Conservation (phyloP, 2,329 filamentous ascomycete genomes). For the Beauveria bassiana region DNA sequence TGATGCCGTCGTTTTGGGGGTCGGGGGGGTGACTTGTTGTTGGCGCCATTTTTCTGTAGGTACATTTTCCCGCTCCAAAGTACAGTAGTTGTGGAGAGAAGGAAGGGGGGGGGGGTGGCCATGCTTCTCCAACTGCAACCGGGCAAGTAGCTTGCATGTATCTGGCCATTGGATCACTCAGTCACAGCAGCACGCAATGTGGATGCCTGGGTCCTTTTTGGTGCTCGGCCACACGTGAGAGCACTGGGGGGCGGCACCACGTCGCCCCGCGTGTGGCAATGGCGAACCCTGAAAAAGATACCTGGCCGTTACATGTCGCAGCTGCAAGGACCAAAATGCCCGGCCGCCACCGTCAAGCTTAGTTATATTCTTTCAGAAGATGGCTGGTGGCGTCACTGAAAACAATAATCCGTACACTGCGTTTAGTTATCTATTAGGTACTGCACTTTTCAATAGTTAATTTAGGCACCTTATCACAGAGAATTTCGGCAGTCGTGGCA, state of each 20-base stretch:
- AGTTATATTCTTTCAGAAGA: not conserved
- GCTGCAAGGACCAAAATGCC: not conserved
- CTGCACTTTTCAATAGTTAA: too few relatives aligned
- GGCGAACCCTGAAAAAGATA: not conserved
- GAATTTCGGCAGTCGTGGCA: too few relatives aligned
- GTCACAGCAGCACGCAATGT: too few relatives aligned
- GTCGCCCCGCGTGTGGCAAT: not conserved
- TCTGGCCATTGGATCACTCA: too few relatives aligned
- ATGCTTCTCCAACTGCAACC: not conserved
- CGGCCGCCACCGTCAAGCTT: not conserved
- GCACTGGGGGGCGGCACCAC: too few relatives aligned
- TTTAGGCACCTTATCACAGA: too few relatives aligned
- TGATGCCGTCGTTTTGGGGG: conserved; percentile 1
- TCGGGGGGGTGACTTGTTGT: not conserved
- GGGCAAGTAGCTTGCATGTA: too few relatives aligned
- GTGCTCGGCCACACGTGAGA: not conserved
- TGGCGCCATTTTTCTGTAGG: not conserved
- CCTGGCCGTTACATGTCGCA: not conserved
- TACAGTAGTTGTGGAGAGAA: too few relatives aligned
- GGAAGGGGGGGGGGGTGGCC: too few relatives aligned
- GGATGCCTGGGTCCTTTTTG: too few relatives aligned
- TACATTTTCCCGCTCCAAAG: too few relatives aligned
- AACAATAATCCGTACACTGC: not conserved
- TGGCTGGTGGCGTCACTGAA: not conserved
- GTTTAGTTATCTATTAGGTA: too few relatives aligned